phyloP scores from a whole-genome alignment of 768 basidiomycete species.

The Mycena belliarum region DNA sequence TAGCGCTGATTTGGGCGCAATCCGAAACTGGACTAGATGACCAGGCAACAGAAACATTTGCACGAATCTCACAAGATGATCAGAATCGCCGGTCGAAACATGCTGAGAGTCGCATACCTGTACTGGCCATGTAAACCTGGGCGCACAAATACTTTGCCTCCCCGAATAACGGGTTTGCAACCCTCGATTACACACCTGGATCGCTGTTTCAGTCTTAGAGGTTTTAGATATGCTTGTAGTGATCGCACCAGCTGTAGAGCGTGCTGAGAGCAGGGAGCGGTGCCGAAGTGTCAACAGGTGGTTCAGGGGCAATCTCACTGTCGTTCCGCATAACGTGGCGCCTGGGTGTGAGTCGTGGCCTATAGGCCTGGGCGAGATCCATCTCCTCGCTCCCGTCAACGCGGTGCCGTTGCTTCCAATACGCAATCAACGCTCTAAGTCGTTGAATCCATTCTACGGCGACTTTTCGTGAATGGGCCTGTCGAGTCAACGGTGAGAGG shows the following conservation, averaged over 20 bases:
- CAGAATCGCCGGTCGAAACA: too few relatives aligned
- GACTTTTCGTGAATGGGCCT: conserved; percentile 66
- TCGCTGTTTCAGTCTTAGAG: neutral
- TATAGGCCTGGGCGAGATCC: conserved; percentile 65
- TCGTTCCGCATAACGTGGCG: conserved; percentile 43
- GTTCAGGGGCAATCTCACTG: conserved; percentile 47
- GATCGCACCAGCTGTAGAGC: conserved; percentile 70
- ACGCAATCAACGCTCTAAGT: conserved; percentile 66
- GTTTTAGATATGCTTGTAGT: neutral
- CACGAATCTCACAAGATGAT: conserved; percentile 50
- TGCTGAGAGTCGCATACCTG: conserved; percentile 50
- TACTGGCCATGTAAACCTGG: conserved; percentile 75
- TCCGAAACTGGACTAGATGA: conserved; percentile 69
- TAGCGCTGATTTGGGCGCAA: conserved; percentile 57
- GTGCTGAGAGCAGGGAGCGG: conserved; percentile 58
- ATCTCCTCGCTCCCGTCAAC: conserved; percentile 80
- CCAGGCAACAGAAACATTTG: conserved; percentile 78
- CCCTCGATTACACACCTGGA: conserved; percentile 66
- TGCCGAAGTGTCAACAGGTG: conserved; percentile 52
- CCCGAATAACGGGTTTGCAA: conserved; percentile 73
- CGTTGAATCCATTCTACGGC: conserved; percentile 87
- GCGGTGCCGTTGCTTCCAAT: conserved; percentile 80
- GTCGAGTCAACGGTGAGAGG: neutral
- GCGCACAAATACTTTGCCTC: conserved; percentile 73
- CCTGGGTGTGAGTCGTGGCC: conserved; percentile 61